These are phyloP conservation scores for Benincasa hispida DNA, from an alignment of 306 rosid species.

Conservation along the genomic window DNA sequence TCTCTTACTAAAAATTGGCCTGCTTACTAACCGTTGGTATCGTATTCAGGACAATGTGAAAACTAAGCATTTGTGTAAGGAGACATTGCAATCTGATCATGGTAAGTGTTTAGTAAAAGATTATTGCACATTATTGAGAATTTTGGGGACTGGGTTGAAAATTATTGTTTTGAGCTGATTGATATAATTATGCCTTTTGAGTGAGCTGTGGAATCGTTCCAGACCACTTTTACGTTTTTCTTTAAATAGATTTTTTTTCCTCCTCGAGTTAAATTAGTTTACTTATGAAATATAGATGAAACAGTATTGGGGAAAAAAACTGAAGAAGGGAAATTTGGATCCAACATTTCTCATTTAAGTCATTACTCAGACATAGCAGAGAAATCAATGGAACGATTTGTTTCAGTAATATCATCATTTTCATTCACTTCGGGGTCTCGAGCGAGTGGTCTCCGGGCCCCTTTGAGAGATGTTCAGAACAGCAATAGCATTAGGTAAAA, in stretches of 20 bases:
- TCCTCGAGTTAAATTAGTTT: conserved; percentile 20
- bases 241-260: background rate
- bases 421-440: conserved; percentile 66
- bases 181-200: background rate
- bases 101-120: conserved; percentile 24
- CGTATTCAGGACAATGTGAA: conserved; percentile 46
- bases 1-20: background rate
- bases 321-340: conserved; percentile 46
- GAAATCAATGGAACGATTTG: conserved; percentile 75
- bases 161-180: background rate
- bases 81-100: conserved; percentile 20
- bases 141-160: background rate
- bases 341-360: conserved; percentile 69
- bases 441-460: conserved; percentile 92
- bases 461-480: conserved; percentile 55
- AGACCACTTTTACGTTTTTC: background rate
- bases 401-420: conserved; percentile 53
- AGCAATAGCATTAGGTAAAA: conserved; percentile 29
- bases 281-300: conserved; percentile 16
- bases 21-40: conserved; percentile 2
- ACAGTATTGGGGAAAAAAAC: conserved; percentile 13
- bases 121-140: background rate
- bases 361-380: conserved; percentile 69
- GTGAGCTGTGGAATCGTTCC: background rate
- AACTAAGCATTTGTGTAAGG: conserved; percentile 21